Conservation (phyloP, 345 rosid species). For the Rubroshorea leprosula region DNA sequence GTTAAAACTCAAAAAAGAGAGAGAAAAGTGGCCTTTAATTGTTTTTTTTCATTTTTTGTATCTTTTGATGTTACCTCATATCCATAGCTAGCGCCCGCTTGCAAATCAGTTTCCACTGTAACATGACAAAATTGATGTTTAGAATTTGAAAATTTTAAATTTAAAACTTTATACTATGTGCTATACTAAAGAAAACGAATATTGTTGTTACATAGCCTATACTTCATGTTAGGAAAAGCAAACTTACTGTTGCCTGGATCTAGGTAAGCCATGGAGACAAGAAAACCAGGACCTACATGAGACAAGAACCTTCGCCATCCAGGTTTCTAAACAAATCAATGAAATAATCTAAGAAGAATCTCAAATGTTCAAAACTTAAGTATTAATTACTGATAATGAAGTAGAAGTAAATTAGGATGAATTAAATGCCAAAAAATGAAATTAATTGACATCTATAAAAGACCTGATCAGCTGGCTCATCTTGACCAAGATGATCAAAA, state of each 20-base stretch:
- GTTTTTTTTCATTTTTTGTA: neutral
- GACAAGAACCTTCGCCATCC: slow-evolving; percentile 56
- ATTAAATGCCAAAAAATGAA: neutral
- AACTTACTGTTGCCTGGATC: slow-evolving; percentile 57
- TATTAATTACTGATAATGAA: neutral
- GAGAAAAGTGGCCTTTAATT: too few species aligned
- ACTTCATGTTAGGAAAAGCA: neutral
- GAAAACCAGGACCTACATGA: slow-evolving; percentile 57
- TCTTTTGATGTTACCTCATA: slow-evolving; percentile 37
- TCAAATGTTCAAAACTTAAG: neutral
- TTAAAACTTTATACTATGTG: neutral
- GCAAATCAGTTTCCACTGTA: slow-evolving; percentile 70
- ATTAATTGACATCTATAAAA: slow-evolving; percentile 8
- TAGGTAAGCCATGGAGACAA: slow-evolving; percentile 58
- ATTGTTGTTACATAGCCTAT: too few species aligned
- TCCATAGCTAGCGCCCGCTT: slow-evolving; percentile 56
- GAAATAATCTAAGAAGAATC: neutral
- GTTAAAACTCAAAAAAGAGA: neutral
- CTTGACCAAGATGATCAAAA: neutral
- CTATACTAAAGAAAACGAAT: too few species aligned
- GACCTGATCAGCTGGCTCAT: slow-evolving; percentile 2
- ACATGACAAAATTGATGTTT: neutral
- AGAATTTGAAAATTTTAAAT: neutral
- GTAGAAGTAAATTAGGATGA: neutral
- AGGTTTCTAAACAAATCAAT: slow-evolving; percentile 25